Evolutionary conservation across 2,329 filamentous ascomycete species (phyloP), one percentile per base, ranked within the genome.

Genomic region (Cordyceps fumosorosea): DNA sequence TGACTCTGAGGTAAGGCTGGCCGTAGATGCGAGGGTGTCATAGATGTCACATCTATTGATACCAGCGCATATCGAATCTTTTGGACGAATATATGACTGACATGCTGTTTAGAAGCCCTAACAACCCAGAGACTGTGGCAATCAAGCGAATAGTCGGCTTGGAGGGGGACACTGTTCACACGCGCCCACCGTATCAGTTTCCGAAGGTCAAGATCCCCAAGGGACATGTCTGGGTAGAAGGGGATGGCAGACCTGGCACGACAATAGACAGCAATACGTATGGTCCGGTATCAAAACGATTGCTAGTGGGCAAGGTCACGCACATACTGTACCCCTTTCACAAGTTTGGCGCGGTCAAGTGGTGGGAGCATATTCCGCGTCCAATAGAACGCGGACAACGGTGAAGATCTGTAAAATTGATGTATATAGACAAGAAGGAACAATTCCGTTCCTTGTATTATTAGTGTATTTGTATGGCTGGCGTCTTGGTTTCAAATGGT

Each of bases 171-270:
- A 78, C 84, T 1, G 85, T 98, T 34, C 80, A 78, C 61, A 89
- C 89, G 47, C 81, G 84, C 62, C 74, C 78, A 59, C 86, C 86
- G 20, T 89, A 86, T 70, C 81, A 84, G 10, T 73, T 80, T 18
- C 67, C 77, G 1, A 80, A 74, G 10, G 78, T 89, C 52, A 81
- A 82, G 65, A 84, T 99, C 24, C 93, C 93, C 5, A 82, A 82
- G 65, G 91, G 91, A 20, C 93, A 98, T 77, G 82, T 98, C 32
- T 99, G 95, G 95, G 86, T 99, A 1, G 93, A 98, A 73, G 95
- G 95, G 1, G 95, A 99, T 72, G 91, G 89, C 14, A 83, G 84
- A 69, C 83, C 84, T 68, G 81, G 83, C 56, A 84, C 84, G 68
- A 91, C 85, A 61, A 74, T 87, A 64, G 95, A 99, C 76, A 96